A percentile compares a stretch with the other conserved stretches of the same genome.
Conservation (phyloP, 768 basidiomycete species). For the Tricholoma sp. region DNA sequence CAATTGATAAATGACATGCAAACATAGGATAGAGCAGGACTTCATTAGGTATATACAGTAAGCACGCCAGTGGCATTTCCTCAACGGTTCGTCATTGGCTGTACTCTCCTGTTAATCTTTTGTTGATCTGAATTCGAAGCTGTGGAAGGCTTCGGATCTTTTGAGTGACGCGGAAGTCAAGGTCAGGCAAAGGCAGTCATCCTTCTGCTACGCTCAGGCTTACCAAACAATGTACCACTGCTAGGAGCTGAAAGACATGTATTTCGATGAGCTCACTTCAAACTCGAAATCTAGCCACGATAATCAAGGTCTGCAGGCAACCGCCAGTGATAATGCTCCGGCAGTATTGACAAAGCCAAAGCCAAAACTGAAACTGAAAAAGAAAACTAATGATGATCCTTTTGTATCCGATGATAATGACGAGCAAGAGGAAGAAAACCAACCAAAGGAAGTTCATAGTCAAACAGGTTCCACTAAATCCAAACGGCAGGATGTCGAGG, state of each 20-base stretch:
- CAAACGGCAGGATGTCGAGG: constrained; percentile 19
- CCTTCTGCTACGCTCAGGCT: background rate
- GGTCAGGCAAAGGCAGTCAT: constrained; percentile 25
- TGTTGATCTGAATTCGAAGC: constrained; percentile 28
- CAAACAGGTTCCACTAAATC: background rate
- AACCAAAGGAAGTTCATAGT: constrained; percentile 1
- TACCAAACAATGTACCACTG: background rate
- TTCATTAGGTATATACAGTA: constrained; percentile 60
- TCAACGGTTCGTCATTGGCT: constrained; percentile 49
- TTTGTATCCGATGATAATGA: constrained; percentile 51
- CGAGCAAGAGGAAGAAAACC: constrained; percentile 16
- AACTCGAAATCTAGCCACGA: constrained; percentile 17
- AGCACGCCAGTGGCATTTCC: constrained; percentile 67
- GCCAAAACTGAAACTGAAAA: constrained; percentile 7
- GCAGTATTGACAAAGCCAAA: constrained; percentile 30
- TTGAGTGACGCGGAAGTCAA: constrained; percentile 59
- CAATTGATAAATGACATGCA: background rate
- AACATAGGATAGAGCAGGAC: background rate
- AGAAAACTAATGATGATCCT: constrained; percentile 42
- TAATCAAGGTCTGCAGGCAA: constrained; percentile 3
- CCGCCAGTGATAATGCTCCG: constrained; percentile 7
- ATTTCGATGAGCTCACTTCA: constrained; percentile 41
- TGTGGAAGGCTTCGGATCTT: constrained; percentile 63
- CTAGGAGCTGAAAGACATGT: constrained; percentile 62
- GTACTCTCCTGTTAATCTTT: background rate